Evolutionary conservation across 495 filamentous ascomycete genomes (phyloP).

Genomic region (Umbilicaria muhlenbergii): DNA sequence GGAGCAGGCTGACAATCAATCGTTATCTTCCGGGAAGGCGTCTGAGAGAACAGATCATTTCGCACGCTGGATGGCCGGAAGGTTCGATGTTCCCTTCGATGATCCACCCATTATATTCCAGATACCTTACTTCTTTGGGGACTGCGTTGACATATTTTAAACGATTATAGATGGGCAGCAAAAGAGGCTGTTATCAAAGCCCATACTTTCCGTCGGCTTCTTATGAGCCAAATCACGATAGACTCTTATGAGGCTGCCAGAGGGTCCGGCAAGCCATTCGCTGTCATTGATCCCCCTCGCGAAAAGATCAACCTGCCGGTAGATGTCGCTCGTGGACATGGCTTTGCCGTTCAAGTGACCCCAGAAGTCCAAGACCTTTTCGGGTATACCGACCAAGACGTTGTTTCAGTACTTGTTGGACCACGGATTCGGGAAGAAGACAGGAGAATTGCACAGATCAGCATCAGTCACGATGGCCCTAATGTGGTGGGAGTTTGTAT

Average conservation of each 20-base stretch:
- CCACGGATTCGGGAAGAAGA: constrained; percentile 5
- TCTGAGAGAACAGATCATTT: constrained; percentile 6
- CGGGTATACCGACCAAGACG: no score
- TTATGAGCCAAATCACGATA: constrained; percentile 32
- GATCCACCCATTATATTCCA: neutral
- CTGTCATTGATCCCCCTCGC: constrained; percentile 9
- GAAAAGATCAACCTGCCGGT: constrained; percentile 3
- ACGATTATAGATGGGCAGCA: constrained; percentile 34
- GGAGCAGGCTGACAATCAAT: neutral
- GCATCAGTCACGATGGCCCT: constrained; percentile 43
- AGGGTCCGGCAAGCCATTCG: neutral
- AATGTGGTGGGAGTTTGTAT: constrained; percentile 35
- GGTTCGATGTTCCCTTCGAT: constrained; percentile 20
- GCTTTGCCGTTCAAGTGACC: neutral
- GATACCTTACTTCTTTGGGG: constrained; percentile 1
- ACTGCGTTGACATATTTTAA: neutral
- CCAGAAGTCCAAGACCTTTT: neutral
- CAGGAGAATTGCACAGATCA: constrained; percentile 9
- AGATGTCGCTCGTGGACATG: constrained; percentile 1
- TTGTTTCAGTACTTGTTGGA: no score
- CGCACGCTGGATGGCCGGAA: constrained; percentile 30
- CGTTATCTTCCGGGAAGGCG: no score
- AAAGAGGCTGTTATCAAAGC: constrained; percentile 55
- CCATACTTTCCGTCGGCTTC: constrained; percentile 24
- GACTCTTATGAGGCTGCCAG: neutral